phyloP scores from a whole-genome alignment of 192 early-diverging fungal genomes.

The Linnemannia schmuckeri region DNA sequence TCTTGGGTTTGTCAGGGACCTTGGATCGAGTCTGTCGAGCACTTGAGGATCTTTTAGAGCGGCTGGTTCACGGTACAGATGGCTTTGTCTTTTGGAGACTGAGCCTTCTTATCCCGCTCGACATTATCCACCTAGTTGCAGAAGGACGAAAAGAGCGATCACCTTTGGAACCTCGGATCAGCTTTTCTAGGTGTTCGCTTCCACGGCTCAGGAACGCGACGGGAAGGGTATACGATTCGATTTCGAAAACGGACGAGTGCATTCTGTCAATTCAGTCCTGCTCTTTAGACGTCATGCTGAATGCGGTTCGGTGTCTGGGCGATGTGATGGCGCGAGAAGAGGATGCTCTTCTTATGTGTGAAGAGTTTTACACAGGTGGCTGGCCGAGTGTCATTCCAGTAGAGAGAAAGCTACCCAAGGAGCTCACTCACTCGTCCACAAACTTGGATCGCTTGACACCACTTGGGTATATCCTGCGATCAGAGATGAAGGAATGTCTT shows the following conservation, averaged over 20 bases:
- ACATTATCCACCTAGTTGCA: neutral
- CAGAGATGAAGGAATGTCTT: conserved; percentile 12
- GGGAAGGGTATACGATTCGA: conserved; percentile 14
- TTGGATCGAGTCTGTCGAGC: conserved; percentile 15
- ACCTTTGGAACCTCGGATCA: neutral
- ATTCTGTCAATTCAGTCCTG: conserved; percentile 21
- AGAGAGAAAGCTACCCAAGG: neutral
- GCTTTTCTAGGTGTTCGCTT: neutral
- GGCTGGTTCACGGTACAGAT: neutral
- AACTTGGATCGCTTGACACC: neutral
- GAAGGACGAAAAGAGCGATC: neutral
- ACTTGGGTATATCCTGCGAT: conserved; percentile 21
- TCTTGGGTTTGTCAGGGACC: conserved; percentile 30
- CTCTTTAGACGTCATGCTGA: conserved; percentile 10
- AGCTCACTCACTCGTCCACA: neutral
- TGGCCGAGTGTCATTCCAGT: conserved; percentile 19
- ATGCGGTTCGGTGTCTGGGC: conserved; percentile 4
- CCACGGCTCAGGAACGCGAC: conserved; percentile 3
- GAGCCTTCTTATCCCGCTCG: conserved; percentile 18
- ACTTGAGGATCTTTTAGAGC: conserved; percentile 21
- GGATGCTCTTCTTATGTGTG: neutral
- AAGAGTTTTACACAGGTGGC: conserved; percentile 33
- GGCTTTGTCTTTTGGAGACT: conserved; percentile 14
- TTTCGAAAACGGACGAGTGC: conserved; percentile 13
- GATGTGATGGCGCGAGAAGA: neutral